Evolutionary conservation across 1,139 yeast genomes (phyloP), one percentile per base, ranked within the genome.

Genomic region (Geotrichum histeridarum): DNA sequence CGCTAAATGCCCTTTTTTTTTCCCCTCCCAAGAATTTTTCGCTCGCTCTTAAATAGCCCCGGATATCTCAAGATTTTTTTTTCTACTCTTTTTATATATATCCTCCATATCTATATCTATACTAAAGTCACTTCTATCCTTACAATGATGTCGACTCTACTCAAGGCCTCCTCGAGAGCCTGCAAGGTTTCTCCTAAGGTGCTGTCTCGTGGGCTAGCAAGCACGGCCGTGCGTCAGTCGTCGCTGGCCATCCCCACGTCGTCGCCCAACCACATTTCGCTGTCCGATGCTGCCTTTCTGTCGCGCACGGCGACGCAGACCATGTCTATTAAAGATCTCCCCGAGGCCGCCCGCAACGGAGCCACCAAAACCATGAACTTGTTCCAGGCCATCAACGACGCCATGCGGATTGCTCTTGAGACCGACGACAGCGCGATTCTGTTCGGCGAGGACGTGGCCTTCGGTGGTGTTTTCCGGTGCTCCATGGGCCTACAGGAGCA

Each of bases 401-500:
- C 72, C 3, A 57, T 70, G 54, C 55, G 70, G 14, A 65, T 64
- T 9, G 72, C 72, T 0, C 59, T 70, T 39, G 70, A 67, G 36
- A 66, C 71, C 1, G 72, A 70, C 58, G 72, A 68, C 43, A 54
- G 59, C 1, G 70, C 73, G n/a, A 63, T 70, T 17, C 51, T 70
- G 46, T 61, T 70, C 38, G 73, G 73, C 15, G 72, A 70, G 55
- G 73, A 70, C 54, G 72, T 70, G 8, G 73, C 71, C 12, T 70
- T 70, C 59, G 73, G 73, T 22, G 73, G 73, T 8, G 73, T 70
- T n/a, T 70, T 70, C 55, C 61, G 73, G 9, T 70, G 73, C 63
- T 65, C 72, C n/a, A 65, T 66, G 66, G 73, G 70, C 3, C 64
- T 70, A 9, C 73, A 70, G 49, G 70, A 67, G 45, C 65, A 62